phyloP scores from a whole-genome alignment of 805 yeast genomes.

The Ogataea populi-albae region DNA sequence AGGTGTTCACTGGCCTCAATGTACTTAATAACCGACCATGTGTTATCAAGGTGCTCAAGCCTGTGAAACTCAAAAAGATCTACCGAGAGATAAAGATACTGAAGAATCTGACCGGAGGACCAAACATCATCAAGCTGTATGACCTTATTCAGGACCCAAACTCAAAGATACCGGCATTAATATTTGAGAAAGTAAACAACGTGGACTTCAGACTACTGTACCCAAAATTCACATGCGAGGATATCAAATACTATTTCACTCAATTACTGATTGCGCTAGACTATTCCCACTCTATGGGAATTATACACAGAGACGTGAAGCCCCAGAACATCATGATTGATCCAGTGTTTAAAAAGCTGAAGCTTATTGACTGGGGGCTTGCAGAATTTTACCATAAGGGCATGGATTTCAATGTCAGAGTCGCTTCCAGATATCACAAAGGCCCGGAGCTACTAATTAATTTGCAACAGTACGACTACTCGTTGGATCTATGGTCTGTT shows the following conservation, averaged over 20 bases:
- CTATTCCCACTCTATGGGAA: constrained; percentile 89
- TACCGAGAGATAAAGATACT: constrained; percentile 86
- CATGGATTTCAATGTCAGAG: constrained; percentile 86
- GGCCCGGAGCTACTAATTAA: constrained; percentile 90
- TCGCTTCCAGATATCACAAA: constrained; percentile 87
- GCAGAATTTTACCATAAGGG: constrained; percentile 93
- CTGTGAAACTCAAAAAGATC: constrained; percentile 89
- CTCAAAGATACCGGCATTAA: constrained; percentile 82
- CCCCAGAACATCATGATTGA: constrained; percentile 95
- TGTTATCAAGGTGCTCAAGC: constrained; percentile 89
- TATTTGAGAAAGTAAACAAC: constrained; percentile 82
- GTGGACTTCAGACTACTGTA: constrained; percentile 83
- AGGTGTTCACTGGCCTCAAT: constrained; percentile 84
- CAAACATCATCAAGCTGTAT: constrained; percentile 68
- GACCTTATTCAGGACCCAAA: constrained; percentile 88
- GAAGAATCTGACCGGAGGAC: constrained; percentile 81
- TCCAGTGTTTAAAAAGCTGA: constrained; percentile 56
- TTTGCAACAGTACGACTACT: constrained; percentile 79
- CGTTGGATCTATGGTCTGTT: constrained; percentile 85
- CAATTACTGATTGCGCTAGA: constrained; percentile 82
- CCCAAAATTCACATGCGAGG: constrained; percentile 71
- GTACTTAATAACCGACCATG: constrained; percentile 58
- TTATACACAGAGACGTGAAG: constrained; percentile 91
- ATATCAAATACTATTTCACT: constrained; percentile 78
- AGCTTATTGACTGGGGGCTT: constrained; percentile 91